Conservation (phyloP, 2,329 filamentous ascomycete genomes). For the Hypoxylon sp. region DNA sequence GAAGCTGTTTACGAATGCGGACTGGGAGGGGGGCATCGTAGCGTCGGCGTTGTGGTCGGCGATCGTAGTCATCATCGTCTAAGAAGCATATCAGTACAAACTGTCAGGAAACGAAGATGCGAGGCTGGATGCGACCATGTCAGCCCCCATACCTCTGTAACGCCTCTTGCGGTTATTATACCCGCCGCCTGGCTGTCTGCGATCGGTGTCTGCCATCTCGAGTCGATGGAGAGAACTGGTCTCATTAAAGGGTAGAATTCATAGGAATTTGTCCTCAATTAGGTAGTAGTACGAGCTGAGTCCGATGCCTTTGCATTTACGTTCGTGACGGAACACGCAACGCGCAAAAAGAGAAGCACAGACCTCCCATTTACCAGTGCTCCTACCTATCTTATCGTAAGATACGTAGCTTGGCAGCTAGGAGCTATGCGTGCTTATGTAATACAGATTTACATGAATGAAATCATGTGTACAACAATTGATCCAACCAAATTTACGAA, state of each 20-base stretch:
- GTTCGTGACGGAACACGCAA: slow-evolving; percentile 36
- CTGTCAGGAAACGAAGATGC: neutral
- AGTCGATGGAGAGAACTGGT: slow-evolving; percentile 13
- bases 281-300: slow-evolving; percentile 18
- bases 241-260: slow-evolving; percentile 18
- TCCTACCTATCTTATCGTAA: slow-evolving; percentile 23
- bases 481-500: no score
- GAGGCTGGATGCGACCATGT: slow-evolving; percentile 28
- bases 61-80: slow-evolving; percentile 85
- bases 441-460: neutral
- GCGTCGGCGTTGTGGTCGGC: slow-evolving; percentile 79
- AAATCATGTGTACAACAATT: neutral
- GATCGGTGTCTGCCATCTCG: slow-evolving; percentile 71
- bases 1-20: slow-evolving; percentile 82
- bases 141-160: slow-evolving; percentile 75
- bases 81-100: slow-evolving; percentile 28
- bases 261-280: slow-evolving; percentile 19
- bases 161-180: slow-evolving; percentile 81
- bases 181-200: slow-evolving; percentile 65
- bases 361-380: slow-evolving; percentile 18
- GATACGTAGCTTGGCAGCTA: neutral
- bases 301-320: slow-evolving; percentile 1
- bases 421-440: slow-evolving; percentile 1
- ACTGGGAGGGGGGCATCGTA: slow-evolving; percentile 79
- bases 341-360: slow-evolving; percentile 41